A percentile compares a stretch with the other conserved stretches of the same genome.
These are phyloP conservation scores for Tetracladium setigerum DNA, from an alignment of 495 filamentous ascomycete species.

Conservation along the genomic window DNA sequence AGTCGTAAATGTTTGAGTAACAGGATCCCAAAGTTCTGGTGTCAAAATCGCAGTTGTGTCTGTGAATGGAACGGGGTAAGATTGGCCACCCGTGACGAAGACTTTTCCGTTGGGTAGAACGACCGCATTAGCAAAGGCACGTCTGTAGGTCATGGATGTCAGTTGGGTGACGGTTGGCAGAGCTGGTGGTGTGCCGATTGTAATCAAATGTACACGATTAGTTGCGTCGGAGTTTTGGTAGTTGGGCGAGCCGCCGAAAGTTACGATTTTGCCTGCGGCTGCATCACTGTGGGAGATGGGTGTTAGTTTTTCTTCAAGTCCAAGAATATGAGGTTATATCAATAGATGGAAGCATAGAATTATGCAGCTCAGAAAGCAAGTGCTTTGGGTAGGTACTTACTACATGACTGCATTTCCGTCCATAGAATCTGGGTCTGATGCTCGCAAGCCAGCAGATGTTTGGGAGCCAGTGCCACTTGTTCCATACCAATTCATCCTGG, in stretches of 20 bases:
- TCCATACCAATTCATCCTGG: slow-evolving; percentile 51
- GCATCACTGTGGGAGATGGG: slow-evolving; percentile 31
- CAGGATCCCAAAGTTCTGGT: slow-evolving; percentile 46
- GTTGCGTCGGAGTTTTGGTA: slow-evolving; percentile 36
- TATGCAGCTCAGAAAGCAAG: too few species aligned
- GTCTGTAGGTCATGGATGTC: slow-evolving; percentile 35
- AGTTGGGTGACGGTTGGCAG: slow-evolving; percentile 24
- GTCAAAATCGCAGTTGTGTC: slow-evolving; percentile 35
- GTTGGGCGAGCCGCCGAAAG: slow-evolving; percentile 38
- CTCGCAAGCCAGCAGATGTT: slow-evolving; percentile 27
- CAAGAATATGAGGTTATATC: neutral
- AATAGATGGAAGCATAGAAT: neutral
- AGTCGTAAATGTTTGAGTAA: slow-evolving; percentile 28
- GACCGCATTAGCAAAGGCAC: slow-evolving; percentile 46
- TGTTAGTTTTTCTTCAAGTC: slow-evolving; percentile 1
- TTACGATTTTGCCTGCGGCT: slow-evolving; percentile 44
- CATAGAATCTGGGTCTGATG: slow-evolving; percentile 43
- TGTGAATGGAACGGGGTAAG: slow-evolving; percentile 36
- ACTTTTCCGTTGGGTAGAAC: slow-evolving; percentile 50
- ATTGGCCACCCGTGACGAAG: slow-evolving; percentile 48
- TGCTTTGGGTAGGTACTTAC: too few species aligned
- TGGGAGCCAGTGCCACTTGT: slow-evolving; percentile 32
- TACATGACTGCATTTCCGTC: slow-evolving; percentile 47
- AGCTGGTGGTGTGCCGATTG: slow-evolving; percentile 28
- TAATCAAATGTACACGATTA: slow-evolving; percentile 40